These are phyloP conservation scores for Phytophthora sp. DNA, from an alignment of 352 stramenopile genomes.

Conservation along the genomic window DNA sequence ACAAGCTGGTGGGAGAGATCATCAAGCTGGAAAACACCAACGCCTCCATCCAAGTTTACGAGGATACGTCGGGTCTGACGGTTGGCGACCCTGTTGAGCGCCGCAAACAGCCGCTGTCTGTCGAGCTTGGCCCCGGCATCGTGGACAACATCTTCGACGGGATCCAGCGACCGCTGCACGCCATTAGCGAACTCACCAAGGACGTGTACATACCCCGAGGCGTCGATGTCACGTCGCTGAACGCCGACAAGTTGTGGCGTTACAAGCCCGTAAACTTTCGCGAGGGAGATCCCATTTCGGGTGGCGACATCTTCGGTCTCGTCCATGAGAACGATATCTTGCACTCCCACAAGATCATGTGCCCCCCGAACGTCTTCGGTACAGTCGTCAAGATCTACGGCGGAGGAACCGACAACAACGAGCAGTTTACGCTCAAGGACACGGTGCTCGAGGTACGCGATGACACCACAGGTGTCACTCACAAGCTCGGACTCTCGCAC, in stretches of 20 bases:
- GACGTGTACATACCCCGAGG: slow-evolving; percentile 98
- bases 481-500: slow-evolving; percentile 97
- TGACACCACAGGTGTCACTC: slow-evolving; percentile 94
- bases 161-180: slow-evolving; percentile 98
- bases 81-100: slow-evolving; percentile 98
- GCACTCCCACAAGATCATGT: slow-evolving; percentile 99
- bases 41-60: slow-evolving; percentile 99
- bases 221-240: slow-evolving; percentile 96
- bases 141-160: slow-evolving; percentile 99
- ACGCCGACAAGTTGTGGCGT: slow-evolving; percentile 94
- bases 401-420: slow-evolving; percentile 95
- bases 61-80: slow-evolving; percentile 98
- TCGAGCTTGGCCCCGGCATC: slow-evolving; percentile 99
- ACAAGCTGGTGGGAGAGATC: slow-evolving; percentile 99
- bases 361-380: slow-evolving; percentile 98
- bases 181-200: slow-evolving; percentile 93
- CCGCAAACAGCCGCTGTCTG: slow-evolving; percentile 97
- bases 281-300: slow-evolving; percentile 95
- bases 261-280: slow-evolving; percentile 95
- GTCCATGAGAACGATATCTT: slow-evolving; percentile 99
- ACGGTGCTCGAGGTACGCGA: slow-evolving; percentile 99
- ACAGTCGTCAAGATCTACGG: slow-evolving; percentile 99
- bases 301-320: slow-evolving; percentile 98
- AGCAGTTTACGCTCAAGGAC: slow-evolving; percentile 96
- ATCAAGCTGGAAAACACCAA: slow-evolving; percentile 99